Evolutionary conservation across 805 yeast species (phyloP), one percentile per base, ranked within the genome.

Genomic region (Candida easanensis): DNA sequence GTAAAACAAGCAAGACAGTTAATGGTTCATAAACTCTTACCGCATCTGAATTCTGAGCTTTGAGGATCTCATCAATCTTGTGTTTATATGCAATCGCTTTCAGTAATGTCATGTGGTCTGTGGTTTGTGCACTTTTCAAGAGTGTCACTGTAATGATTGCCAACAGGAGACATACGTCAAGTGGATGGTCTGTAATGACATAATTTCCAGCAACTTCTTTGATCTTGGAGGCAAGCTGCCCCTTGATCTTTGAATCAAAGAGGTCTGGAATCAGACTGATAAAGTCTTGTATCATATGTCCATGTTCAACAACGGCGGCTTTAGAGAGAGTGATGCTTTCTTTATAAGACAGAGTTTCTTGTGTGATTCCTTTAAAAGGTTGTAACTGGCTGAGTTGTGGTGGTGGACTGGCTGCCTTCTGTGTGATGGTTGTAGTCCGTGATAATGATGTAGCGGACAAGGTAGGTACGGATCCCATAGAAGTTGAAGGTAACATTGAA

Each of bases 131-230:
- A 5, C 25, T 22, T 18, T 27, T 38, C 20, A 48, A 33, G 3
- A 39, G 15, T 14, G 34, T 35, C 5, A 48, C 26, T 14, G 44
- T 38, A 17, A 44, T 33, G 8, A 42, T 34, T 14, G 49, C 16
- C 1, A 48, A 18, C 3, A 45, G 18, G 2, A 48, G 31, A 25
- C 47, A 42, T 2, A 36, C 28, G n/a, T 48, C 47, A 31, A 48
- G 21, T 11, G 41, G 39, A 14, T 38, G 36, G 10, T 35, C 34
- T 2, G 22, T 18, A 15, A 48, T 36, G 21, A 45, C 32, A 20
- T 21, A 45, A 23, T 39, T 37, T 2, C 51, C 51, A 1, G 45
- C 26, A 33, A 45, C 16, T 11, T 42, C 46, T 18, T 33, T 27
- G 13, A 39, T 28, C 19, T 39, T 40, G 5, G 41, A 31, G 2